Base-by-base conservation (phyloP, 2,329 filamentous ascomycete species). In the Fusarium acutatum region DNA sequence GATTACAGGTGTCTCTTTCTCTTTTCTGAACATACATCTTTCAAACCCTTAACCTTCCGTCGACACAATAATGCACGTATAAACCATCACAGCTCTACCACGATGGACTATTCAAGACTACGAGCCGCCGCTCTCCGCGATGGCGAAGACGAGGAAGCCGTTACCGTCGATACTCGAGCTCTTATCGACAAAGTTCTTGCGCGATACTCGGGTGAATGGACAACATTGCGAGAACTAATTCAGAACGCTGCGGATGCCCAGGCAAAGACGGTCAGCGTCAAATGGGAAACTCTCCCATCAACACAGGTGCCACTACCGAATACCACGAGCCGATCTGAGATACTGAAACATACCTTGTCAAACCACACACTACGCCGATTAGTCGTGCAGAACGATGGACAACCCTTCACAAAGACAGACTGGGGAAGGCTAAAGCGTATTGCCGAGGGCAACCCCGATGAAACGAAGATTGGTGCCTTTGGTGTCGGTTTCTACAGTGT, bases 401-500 rank as follows among this genome's bases (percentile, higher is more conserved):
- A 94, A 73, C 89, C 94, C 1, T 99, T 99, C 79, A 93, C 91
- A 58, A 89, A 93, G 77, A 97, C 95, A 24, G 96, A 99, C 82
- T 99, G 96, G 96, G 91, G 91, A 50, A 90, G 96, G 60, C 82
- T 99, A 73, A 98, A 98, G 86, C 91, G 96, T 69, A 99, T 99
- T 72, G 97, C 96, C n/a, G 96, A 99, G 82, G 97, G 96, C 52
- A 99, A 99, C 79, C 96, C 96, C 0, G 96, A 99, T 81, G 96
- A 99, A 84, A 98, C 95, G 52, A 99, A 99, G 86, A 99, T 99
- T 78, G 96, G 96, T 61, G 97, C 96, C 7, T 99, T 99, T 81
- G 96, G 96, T 75, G 96, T 99, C 37, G 96, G 96, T 6, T 99
- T 99, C 84, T 99, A 99, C 87, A 97, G 94, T 81, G 96, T 98